phyloP scores from a whole-genome alignment of 2,329 filamentous ascomycete species.

The Trichoderma polysporum region DNA sequence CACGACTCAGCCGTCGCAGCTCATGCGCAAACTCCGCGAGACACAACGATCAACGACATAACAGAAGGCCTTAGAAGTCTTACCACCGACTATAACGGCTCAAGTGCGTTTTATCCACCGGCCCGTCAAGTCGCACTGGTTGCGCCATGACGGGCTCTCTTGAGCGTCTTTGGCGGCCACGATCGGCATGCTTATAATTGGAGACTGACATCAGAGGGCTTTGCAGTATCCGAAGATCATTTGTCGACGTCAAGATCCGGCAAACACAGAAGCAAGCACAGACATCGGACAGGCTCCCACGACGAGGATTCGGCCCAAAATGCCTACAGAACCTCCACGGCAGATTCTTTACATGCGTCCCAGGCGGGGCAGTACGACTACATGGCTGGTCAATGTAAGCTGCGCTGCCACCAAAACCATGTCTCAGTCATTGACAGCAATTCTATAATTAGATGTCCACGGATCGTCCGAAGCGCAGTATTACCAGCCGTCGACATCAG shows the following conservation, averaged over 20 bases:
- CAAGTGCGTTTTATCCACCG: constrained; percentile 19
- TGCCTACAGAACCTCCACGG: constrained; percentile 12
- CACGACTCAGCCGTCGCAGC: constrained; percentile 12
- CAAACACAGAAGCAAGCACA: constrained; percentile 22
- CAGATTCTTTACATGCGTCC: constrained; percentile 14
- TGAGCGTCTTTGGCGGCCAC: background rate
- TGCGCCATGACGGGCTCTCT: background rate
- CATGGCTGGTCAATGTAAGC: constrained; percentile 20
- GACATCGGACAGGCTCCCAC: constrained; percentile 19
- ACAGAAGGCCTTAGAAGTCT: constrained; percentile 18
- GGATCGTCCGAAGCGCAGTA: constrained; percentile 16
- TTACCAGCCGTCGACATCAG: constrained; percentile 18
- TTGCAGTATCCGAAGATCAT: constrained; percentile 18
- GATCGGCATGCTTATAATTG: background rate
- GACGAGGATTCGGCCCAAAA: constrained; percentile 14
- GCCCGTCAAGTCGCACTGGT: background rate
- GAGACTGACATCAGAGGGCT: background rate
- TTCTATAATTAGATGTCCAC: constrained; percentile 18
- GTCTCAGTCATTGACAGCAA: constrained; percentile 8
- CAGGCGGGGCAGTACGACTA: constrained; percentile 18
- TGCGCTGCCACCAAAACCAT: background rate
- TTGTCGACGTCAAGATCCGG: constrained; percentile 11
- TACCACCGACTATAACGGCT: constrained; percentile 9
- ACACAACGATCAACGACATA: constrained; percentile 20
- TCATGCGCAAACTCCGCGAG: constrained; percentile 22